phyloP scores from a whole-genome alignment of 495 filamentous ascomycete species.

The Penicillium tannophilum region DNA sequence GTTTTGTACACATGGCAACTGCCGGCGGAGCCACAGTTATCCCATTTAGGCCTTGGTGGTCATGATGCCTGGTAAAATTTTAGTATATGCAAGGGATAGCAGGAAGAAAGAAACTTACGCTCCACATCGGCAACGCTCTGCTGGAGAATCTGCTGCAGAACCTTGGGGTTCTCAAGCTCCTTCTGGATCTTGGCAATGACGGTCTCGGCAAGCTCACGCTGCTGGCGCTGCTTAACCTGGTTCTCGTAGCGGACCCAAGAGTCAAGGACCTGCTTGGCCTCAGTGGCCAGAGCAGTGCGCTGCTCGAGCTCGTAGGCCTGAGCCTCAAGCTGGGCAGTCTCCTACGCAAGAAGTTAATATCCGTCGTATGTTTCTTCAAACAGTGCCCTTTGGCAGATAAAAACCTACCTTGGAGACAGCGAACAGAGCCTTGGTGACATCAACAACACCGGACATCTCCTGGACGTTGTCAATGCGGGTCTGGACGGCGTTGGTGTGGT shows the following conservation, averaged over 20 bases:
- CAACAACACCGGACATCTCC: constrained; percentile 89
- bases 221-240: constrained; percentile 97
- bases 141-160: constrained; percentile 90
- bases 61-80: constrained; percentile 50
- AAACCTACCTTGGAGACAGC: constrained; percentile 87
- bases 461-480: constrained; percentile 87
- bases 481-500: constrained; percentile 95
- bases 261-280: constrained; percentile 94
- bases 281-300: constrained; percentile 79
- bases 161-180: constrained; percentile 96
- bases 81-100: constrained; percentile 20
- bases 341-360: constrained; percentile 52
- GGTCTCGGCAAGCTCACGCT: constrained; percentile 88
- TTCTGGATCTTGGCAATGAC: constrained; percentile 96
- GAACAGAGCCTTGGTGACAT: constrained; percentile 95
- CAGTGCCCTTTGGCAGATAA: not conserved
- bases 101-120: constrained; percentile 62
- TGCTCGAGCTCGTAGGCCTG: constrained; percentile 97
- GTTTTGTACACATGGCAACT: constrained; percentile 52
- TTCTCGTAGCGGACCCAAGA: constrained; percentile 98
- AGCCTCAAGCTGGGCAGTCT: constrained; percentile 94
- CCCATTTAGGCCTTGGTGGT: constrained; percentile 53
- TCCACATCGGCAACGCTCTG: constrained; percentile 95
- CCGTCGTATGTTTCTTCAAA: not conserved
- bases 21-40: constrained; percentile 36